Percentiles rank a stretch among this genome's conserved stretches.
phyloP scores from a whole-genome alignment of 768 basidiomycete genomes.

The Roridomyces roridus region DNA sequence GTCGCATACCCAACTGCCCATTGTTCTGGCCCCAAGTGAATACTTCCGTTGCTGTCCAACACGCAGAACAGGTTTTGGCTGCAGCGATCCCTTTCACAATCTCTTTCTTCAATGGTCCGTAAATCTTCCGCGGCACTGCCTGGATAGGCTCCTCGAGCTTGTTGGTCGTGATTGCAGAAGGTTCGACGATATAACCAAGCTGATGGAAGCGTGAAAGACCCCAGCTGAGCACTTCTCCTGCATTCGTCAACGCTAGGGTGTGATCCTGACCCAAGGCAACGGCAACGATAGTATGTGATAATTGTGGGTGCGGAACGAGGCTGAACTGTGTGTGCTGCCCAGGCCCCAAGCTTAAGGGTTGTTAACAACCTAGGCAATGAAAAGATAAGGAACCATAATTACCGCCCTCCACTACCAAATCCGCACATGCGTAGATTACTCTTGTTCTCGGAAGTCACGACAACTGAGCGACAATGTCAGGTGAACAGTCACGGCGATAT shows the following conservation, averaged over 20 bases:
- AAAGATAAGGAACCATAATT: constrained; percentile 26
- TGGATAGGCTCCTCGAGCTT: constrained; percentile 79
- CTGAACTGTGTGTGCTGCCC: constrained; percentile 81
- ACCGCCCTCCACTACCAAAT: constrained; percentile 88
- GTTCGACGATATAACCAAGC: constrained; percentile 84
- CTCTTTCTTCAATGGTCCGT: constrained; percentile 80
- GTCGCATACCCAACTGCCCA: constrained; percentile 77
- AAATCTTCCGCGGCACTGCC: constrained; percentile 72
- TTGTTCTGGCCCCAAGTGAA: constrained; percentile 95
- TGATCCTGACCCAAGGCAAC: constrained; percentile 95
- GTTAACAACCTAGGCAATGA: constrained; percentile 2
- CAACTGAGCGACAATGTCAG: constrained; percentile 40
- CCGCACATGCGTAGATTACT: constrained; percentile 88
- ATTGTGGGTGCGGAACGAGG: constrained; percentile 64
- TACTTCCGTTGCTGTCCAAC: constrained; percentile 78
- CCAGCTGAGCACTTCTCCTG: constrained; percentile 90
- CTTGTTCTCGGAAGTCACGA: constrained; percentile 75
- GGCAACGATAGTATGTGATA: constrained; percentile 60
- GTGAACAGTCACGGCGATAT: background rate
- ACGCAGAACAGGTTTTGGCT: constrained; percentile 84
- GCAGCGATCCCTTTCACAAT: constrained; percentile 83
- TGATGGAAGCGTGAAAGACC: constrained; percentile 90
- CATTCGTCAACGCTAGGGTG: constrained; percentile 81
- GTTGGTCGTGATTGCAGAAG: constrained; percentile 37
- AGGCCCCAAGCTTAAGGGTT: constrained; percentile 64